Conservation (phyloP, 768 basidiomycete genomes). For the Erythrobasidium yunnanense region DNA sequence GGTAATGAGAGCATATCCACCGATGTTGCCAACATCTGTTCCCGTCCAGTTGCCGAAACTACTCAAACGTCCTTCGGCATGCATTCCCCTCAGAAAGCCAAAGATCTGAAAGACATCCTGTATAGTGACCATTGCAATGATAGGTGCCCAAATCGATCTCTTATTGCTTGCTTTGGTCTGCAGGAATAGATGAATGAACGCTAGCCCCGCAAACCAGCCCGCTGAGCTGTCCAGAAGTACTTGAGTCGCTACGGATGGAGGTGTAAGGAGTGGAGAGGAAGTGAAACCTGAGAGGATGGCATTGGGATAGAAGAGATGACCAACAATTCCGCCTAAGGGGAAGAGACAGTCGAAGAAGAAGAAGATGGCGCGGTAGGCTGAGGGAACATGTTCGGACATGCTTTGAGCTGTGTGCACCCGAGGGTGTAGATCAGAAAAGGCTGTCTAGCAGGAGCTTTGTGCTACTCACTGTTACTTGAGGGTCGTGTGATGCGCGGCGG, state of each 20-base stretch:
- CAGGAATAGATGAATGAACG: neutral
- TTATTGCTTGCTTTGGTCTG: neutral
- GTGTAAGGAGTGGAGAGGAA: neutral
- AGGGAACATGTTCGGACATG: neutral
- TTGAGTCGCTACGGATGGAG: neutral
- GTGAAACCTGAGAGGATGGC: slow-evolving; percentile 10
- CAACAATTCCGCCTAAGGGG: neutral
- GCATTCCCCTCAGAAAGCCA: neutral
- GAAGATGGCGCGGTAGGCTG: neutral
- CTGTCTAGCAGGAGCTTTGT: too few species aligned
- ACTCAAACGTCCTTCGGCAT: neutral
- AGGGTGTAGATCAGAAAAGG: too few species aligned
- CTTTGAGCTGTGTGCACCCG: too few species aligned
- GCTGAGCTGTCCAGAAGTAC: slow-evolving; percentile 8
- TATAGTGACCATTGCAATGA: neutral
- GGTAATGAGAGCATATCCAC: neutral
- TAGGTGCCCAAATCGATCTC: neutral
- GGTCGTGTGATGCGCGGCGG: too few species aligned
- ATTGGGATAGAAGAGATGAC: neutral
- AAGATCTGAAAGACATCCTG: neutral
- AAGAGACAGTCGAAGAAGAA: neutral
- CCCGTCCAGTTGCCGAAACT: neutral
- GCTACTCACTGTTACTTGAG: too few species aligned
- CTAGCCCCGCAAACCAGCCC: slow-evolving; percentile 2
- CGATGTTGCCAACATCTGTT: neutral